phyloP scores from a whole-genome alignment of 2,329 filamentous ascomycete genomes.

The Pseudogymnoascus sp. region DNA sequence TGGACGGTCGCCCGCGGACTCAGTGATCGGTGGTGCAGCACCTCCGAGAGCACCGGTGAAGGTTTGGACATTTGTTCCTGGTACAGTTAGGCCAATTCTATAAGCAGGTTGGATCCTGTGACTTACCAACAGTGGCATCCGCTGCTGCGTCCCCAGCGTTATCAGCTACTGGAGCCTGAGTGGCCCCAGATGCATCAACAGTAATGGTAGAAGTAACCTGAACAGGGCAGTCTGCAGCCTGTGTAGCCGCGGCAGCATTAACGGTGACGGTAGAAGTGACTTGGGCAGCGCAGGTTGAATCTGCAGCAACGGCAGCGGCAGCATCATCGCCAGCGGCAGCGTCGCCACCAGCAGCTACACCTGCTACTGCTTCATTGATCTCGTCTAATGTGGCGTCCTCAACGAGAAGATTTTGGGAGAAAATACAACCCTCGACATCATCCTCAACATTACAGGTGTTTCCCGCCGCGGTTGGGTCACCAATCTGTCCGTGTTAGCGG shows the following conservation, averaged over 20 bases:
- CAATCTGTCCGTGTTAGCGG: conserved; percentile 18
- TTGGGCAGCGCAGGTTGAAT: background rate
- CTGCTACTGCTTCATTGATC: conserved; percentile 39
- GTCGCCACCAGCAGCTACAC: conserved; percentile 17
- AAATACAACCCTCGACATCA: conserved; percentile 46
- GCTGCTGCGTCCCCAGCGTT: conserved; percentile 14
- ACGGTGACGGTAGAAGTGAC: background rate
- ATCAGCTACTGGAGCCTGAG: conserved; percentile 3
- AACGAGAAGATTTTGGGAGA: conserved; percentile 42
- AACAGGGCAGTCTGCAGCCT: background rate
- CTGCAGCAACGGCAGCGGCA: conserved; percentile 15
- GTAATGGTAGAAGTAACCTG: conserved; percentile 5
- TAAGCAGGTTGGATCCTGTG: background rate
- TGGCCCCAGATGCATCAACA: background rate
- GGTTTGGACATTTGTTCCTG: conserved; percentile 30
- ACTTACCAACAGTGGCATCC: conserved; percentile 11
- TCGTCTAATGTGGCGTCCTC: conserved; percentile 45
- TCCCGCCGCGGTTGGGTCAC: conserved; percentile 37
- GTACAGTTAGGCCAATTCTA: background rate
- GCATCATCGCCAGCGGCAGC: conserved; percentile 8
- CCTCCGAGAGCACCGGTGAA: conserved; percentile 42
- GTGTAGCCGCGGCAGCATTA: conserved; percentile 5
- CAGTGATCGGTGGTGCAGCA: conserved; percentile 38
- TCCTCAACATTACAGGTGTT: conserved; percentile 42
- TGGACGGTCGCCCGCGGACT: conserved; percentile 40